Evolutionary conservation across 208 protist genomes (phyloP), one percentile per base, ranked within the genome.

Genomic region (Crithidia bombi): DNA sequence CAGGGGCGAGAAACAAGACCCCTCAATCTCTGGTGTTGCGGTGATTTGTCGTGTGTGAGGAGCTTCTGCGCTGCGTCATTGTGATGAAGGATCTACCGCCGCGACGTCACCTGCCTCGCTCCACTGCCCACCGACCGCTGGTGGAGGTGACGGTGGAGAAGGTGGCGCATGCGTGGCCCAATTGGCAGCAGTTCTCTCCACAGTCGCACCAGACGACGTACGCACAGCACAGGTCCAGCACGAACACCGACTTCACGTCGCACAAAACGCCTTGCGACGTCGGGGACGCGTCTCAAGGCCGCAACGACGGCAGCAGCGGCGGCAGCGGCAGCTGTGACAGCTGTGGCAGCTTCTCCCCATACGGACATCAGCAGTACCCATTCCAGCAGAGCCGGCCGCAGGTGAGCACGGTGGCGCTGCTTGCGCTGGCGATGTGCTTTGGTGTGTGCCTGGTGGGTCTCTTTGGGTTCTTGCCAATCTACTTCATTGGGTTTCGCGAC

Each of bases 401-500:
- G 50, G 43, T 73, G 30, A 43, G 44, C 44, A 66, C 66, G 33
- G 38, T 69, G 36, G 38, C 46, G 14, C 28, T 78, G 23, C 49
- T 79, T 12, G 69, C 73, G 19, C 33, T 75, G 36, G 66, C 79
- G n/a, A 75, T 78, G 44, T 78, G 65, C 55, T 32, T 82, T 11
- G 75, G 81, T 10, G 76, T 86, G 5, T 64, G 77, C 23, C 30
- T 72, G n/a, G 75, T 86, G 10, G 70, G 65, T 2, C 0, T 79
- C 54, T 59, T 62, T 23, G 65, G 76, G 15, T 79, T 86, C 26
- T 9, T 80, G 12, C 73, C 81, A 12, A 64, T 47, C 2, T 73
- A 77, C 52, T 28, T 77, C 23, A 73, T 77, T 67, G 69, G 75
- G 19, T 78, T 72, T 41, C 39, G 52, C 19, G 54, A 66, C 23